phyloP scores from a whole-genome alignment of 768 basidiomycete genomes.

The Amyloporia xantha region DNA sequence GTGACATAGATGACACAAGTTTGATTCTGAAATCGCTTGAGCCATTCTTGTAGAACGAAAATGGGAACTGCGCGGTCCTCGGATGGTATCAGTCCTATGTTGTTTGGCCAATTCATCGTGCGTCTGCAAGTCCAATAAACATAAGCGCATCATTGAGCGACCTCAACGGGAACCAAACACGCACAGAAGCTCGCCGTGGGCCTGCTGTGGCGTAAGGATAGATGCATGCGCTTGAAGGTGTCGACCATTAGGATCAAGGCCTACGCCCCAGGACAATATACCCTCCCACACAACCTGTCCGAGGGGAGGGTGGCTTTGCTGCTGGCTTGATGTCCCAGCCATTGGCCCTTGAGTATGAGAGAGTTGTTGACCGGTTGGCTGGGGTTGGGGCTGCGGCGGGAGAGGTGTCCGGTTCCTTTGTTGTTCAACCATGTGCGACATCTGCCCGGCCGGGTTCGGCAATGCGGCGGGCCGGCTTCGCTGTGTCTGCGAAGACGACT shows the following conservation, averaged over 20 bases:
- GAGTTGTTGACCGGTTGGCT: too few relatives aligned
- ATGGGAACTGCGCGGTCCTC: slow-evolving; percentile 34
- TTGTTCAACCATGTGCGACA: not conserved
- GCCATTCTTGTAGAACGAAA: slow-evolving; percentile 41
- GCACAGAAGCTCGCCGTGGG: not conserved
- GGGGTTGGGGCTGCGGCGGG: too few relatives aligned
- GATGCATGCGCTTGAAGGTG: not conserved
- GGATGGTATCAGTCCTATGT: slow-evolving; percentile 35
- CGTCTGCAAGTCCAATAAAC: slow-evolving; percentile 33
- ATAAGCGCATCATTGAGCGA: not conserved
- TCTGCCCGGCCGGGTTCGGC: too few relatives aligned
- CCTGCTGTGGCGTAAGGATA: not conserved
- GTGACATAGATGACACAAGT: slow-evolving; percentile 31
- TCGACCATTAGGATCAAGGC: not conserved
- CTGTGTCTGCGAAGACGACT: too few relatives aligned
- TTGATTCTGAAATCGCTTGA: slow-evolving; percentile 28
- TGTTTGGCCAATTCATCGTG: slow-evolving; percentile 46
- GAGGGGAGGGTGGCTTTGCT: not conserved
- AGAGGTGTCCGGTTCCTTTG: not conserved
- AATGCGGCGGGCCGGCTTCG: too few relatives aligned
- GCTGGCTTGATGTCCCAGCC: not conserved
- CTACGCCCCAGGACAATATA: not conserved
- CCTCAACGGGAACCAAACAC: not conserved
- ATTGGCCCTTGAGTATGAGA: not conserved
- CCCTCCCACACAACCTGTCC: slow-evolving; percentile 2